Evolutionary conservation across 306 rosid genomes (phyloP), one percentile per base, ranked within the genome.

Genomic region (Corylus avellana): DNA sequence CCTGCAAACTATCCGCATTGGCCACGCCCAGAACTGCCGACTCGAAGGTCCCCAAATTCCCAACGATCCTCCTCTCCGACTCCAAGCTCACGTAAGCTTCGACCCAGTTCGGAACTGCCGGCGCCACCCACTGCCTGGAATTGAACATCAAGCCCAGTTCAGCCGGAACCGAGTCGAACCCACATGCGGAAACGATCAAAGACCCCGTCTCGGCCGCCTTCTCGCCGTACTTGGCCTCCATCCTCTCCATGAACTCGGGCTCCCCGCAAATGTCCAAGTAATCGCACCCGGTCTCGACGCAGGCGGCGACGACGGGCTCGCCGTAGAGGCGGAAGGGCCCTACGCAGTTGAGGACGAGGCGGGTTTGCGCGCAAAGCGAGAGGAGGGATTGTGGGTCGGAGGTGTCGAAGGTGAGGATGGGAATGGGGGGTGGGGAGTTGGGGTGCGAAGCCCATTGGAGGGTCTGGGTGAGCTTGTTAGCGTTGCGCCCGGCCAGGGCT

Each of bases 261-360:
- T 92, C 98, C 2, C 98, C 98, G 18, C 90, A 87, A n/a, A 94
- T 88, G 53, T 91, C 98, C 76, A 92, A 79, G 79, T 94, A 94
- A 78, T 94, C 95, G 48, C 93, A 89, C 1, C 97, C 97, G 6
- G 85, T 16, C 25, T 83, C 90, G 0, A 46, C 92, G 75, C 98
- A 94, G 0, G 98, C 97, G 3, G 92, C 86, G 13, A 88, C 94
- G 16, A 94, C 94, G 1, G 94, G 82, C 48, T 85, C 93, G 61
- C 98, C 98, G 76, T 91, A 86, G 80, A 79, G 93, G 74, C 97
- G 97, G 75, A 88, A 94, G 48, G 98, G 98, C 0, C 98, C 98
- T 10, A 92, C 98, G 75, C 98, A 94, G 83, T 88, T 94, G 90
- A 94, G 94, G 56, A 94, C 71, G 75, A 94, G 89, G 70, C 83